Base-by-base conservation (phyloP, 371 early-diverging fungal species). In the Lichtheimia ornata region DNA sequence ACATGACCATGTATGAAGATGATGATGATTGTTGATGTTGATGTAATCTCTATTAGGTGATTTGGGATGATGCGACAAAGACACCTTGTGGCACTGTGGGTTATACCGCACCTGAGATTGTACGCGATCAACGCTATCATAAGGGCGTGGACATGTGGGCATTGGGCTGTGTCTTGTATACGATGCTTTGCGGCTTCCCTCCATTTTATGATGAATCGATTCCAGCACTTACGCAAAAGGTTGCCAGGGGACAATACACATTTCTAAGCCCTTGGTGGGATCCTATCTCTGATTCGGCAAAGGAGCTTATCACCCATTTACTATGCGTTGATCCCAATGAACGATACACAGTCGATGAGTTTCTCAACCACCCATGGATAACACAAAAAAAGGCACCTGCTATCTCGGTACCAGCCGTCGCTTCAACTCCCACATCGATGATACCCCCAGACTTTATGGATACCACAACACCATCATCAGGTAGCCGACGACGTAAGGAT, bases 361-460 rank as follows among this genome's bases (percentile, higher is more conserved):
- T 95, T 72, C 83, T 97, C 58, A 71, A 77, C 9, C 94, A 95
- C 61, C 94, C 93, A 17, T 97, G 95, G 95, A 71, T 88, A 55
- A 77, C 74, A 40, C 35, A 57, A 11, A 30, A 62, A 20, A 18
- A 59, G 22, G 51, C 42, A 25, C 49, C 17, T 2, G 17, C 35
- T n/a, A 30, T 20, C 5, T 35, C 27, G 15, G 52, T 52, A 28
- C 50, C 44, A 14, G 17, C 52, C 3, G 35, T 35, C 11, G 11
- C 9, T 35, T 9, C 35, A 35, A 0, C 35, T 11, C 35, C 35
- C 2, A 35, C 35, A 35, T 35, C 35, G 11, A 35, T 2, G 35
- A 35, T 35, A 35, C 53, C 53, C 27, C 42, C 30, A 11, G 55
- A 42, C 3, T 15, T 25, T 45, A 24, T 22, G 13, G 45, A 27